Evolutionary conservation across 495 filamentous ascomycete species (phyloP).

Genomic region (Tuber microsphaerosporum): DNA sequence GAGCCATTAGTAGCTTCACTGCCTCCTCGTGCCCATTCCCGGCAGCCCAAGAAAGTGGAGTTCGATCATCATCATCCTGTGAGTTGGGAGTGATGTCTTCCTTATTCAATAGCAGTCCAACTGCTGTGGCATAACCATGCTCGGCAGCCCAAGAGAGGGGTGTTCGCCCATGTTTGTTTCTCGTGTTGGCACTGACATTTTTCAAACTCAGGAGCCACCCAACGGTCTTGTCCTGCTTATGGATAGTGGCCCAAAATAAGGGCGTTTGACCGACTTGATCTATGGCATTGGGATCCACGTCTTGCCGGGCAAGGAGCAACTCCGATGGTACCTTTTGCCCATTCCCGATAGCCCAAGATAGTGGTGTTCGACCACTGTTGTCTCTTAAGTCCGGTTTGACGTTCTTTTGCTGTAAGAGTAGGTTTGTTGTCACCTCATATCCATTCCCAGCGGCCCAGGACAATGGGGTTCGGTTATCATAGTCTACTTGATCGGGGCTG

Average conservation of each 20-base stretch:
- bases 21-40: slow-evolving; percentile 5
- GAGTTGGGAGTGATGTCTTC: neutral
- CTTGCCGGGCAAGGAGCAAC: neutral
- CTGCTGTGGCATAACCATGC: slow-evolving; percentile 1
- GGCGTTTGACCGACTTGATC: neutral
- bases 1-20: neutral
- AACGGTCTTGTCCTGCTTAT: no score
- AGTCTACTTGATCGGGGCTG: slow-evolving; percentile 7
- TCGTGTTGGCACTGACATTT: neutral
- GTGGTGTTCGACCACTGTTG: slow-evolving; percentile 5
- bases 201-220: neutral
- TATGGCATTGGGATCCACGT: no score
- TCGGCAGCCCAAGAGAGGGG: slow-evolving; percentile 15
- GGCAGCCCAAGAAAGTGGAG: slow-evolving; percentile 6
- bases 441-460: slow-evolving; percentile 28
- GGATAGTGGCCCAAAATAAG: slow-evolving; percentile 12
- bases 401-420: slow-evolving; percentile 12
- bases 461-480: slow-evolving; percentile 19
- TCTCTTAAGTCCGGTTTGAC: neutral
- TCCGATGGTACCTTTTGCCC: slow-evolving; percentile 6
- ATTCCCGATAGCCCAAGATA: slow-evolving; percentile 6
- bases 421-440: slow-evolving; percentile 11
- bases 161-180: slow-evolving; percentile 10
- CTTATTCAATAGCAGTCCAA: neutral
- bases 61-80: neutral